Evolutionary conservation across 192 early-diverging fungal genomes (phyloP).

Genomic region (Chytriomyces hyalinus): DNA sequence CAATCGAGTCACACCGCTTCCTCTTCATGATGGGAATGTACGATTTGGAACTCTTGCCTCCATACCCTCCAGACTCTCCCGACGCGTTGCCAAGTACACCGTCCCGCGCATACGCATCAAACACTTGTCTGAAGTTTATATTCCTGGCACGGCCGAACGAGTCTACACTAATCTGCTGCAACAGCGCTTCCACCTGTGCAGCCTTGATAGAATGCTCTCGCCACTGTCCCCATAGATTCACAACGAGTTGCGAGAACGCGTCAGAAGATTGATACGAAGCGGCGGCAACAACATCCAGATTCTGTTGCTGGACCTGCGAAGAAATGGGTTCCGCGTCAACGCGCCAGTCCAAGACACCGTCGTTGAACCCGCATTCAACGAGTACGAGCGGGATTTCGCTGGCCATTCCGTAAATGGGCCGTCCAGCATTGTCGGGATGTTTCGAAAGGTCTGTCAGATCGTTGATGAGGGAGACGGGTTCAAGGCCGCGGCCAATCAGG

Average conservation of each 20-base stretch:
- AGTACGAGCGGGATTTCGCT: slow-evolving; percentile 86
- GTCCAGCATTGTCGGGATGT: slow-evolving; percentile 55
- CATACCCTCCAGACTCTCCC: slow-evolving; percentile 2
- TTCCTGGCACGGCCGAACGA: neutral
- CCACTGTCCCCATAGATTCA: slow-evolving; percentile 29
- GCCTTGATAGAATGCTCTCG: slow-evolving; percentile 38
- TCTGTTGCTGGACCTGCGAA: no score
- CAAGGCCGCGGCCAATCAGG: slow-evolving; percentile 80
- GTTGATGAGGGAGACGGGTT: slow-evolving; percentile 72
- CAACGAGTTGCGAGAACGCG: slow-evolving; percentile 16
- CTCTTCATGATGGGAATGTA: slow-evolving; percentile 44
- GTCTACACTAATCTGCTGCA: neutral
- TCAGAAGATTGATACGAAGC: slow-evolving; percentile 14
- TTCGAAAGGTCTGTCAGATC: slow-evolving; percentile 70
- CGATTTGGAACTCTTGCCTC: slow-evolving; percentile 28
- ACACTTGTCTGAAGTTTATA: slow-evolving; percentile 9
- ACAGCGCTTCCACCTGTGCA: slow-evolving; percentile 19
- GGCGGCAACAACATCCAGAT: neutral
- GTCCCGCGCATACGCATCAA: slow-evolving; percentile 10
- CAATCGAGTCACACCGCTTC: slow-evolving; percentile 42
- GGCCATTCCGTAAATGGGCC: slow-evolving; percentile 93
- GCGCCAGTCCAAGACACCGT: slow-evolving; percentile 43
- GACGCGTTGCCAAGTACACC: slow-evolving; percentile 12
- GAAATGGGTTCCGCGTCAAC: neutral
- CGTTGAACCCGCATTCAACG: slow-evolving; percentile 81